Conservation (phyloP, 2,329 filamentous ascomycete genomes). For the Alternaria sp. region DNA sequence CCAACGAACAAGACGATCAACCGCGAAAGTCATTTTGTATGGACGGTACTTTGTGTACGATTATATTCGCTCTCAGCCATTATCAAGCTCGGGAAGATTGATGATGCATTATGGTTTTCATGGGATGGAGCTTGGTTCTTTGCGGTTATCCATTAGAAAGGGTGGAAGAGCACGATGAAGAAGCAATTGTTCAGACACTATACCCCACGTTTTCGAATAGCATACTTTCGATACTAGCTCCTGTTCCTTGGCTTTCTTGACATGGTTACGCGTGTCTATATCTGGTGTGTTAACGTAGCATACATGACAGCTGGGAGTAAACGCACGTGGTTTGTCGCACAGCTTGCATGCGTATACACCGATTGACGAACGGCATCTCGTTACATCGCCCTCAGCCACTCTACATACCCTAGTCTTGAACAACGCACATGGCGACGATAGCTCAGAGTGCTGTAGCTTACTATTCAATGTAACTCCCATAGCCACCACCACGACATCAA, state of each 20-base stretch:
- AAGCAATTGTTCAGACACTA: conserved; percentile 11
- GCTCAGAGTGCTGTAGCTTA: background rate
- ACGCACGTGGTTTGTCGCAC: background rate
- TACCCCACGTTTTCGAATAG: conserved; percentile 12
- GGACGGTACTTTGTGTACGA: conserved; percentile 9
- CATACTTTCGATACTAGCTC: background rate
- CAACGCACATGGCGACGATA: background rate
- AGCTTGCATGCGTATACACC: background rate
- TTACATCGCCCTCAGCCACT: background rate
- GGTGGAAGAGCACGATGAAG: background rate
- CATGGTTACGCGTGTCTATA: background rate
- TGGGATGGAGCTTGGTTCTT: background rate
- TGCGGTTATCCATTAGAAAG: background rate
- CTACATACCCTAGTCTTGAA: background rate
- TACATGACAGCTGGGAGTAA: conserved; percentile 1
- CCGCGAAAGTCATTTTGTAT: conserved; percentile 1
- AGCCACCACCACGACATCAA: conserved; percentile 4
- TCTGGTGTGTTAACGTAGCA: background rate
- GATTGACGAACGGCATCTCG: background rate
- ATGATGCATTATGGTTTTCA: conserved; percentile 10
- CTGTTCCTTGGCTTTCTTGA: background rate
- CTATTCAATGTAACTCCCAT: background rate
- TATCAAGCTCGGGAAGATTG: conserved; percentile 10
- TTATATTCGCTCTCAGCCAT: conserved; percentile 2
- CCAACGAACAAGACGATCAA: conserved; percentile 10